These are phyloP conservation scores for Fusarium circinatum DNA, from an alignment of 2,329 filamentous ascomycete species.

Conservation along the genomic window DNA sequence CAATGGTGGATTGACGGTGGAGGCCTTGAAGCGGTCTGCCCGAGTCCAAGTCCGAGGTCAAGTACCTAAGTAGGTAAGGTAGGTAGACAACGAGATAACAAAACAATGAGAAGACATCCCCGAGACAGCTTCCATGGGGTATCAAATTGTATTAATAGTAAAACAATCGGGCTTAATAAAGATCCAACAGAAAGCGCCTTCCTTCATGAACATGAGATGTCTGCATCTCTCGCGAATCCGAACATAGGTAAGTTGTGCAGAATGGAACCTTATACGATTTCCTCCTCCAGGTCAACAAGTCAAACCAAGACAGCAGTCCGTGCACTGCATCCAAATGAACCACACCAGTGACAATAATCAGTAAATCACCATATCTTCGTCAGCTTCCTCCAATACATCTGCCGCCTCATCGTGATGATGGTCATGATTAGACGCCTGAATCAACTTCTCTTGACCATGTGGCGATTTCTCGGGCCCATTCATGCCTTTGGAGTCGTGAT, in stretches of 20 bases:
- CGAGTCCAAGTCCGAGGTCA: background rate
- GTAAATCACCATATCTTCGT: slow-evolving; percentile 93
- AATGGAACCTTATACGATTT: background rate
- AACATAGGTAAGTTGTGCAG: background rate
- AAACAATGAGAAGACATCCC: background rate
- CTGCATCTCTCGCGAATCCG: background rate
- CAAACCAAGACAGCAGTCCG: background rate
- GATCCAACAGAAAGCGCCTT: slow-evolving; percentile 8
- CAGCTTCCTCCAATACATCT: slow-evolving; percentile 83
- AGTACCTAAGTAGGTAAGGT: background rate
- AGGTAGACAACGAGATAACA: background rate
- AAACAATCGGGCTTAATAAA: background rate
- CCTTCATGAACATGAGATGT: background rate
- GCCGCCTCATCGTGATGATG: slow-evolving; percentile 73
- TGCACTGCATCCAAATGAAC: background rate
- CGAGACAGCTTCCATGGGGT: slow-evolving; percentile 1
- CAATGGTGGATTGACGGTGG: slow-evolving; percentile 9
- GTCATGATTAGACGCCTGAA: slow-evolving; percentile 16
- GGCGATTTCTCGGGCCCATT: slow-evolving; percentile 10
- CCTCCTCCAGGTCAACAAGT: background rate
- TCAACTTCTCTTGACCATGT: slow-evolving; percentile 21
- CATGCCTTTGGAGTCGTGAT: slow-evolving; percentile 5
- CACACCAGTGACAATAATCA: slow-evolving; percentile 53
- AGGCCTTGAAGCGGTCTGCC: slow-evolving; percentile 15
- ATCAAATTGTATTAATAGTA: slow-evolving; percentile 20